Evolutionary conservation across 768 basidiomycete species (phyloP), one percentile per base, ranked within the genome.

Genomic region (Pleurotus giganteus): DNA sequence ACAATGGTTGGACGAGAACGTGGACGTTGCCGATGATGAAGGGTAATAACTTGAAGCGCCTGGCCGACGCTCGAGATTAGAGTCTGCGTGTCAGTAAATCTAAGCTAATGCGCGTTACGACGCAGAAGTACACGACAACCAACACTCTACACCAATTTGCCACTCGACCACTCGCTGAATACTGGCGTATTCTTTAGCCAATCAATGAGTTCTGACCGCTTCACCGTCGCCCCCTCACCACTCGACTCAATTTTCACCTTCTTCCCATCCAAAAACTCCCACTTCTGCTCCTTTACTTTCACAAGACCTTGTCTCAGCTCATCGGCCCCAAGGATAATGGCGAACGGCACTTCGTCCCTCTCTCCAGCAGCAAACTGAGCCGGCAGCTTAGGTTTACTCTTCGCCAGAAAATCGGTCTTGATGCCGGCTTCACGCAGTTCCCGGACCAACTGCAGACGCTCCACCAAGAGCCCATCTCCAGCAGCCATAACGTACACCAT

Each of bases 361-460:
- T 97, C 97, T 24, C 89, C 91, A 1, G 88, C 86, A 19, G 89
- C 89, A 66, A 96, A 98, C 65, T 99, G 96, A 2, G 84, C 77
- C 0, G 79, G 78, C 29, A 93, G 69, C 67, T 98, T 98, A 0
- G 97, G 95, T 68, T 97, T 98, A 53, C 75, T 83, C 70, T 97
- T 98, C 57, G 91, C 90, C 62, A 94, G 74, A 74, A 93, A 98
- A 69, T 98, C 97, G 54, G 90, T 81, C 93, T 94, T 91, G 70
- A 98, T 89, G 0, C 94, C 95, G 7, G 84, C 86, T 56, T 84
- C 89, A 63, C 96, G 81, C 51, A 98, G 71, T 70, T 92, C 84
- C 58, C 82, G 83, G 24, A 87, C 90, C 17, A 98, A 78, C 63
- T 67, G 73, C 59, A 98, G 86, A 8, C 96, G 81, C 74, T 97